Base-by-base conservation (phyloP, 768 basidiomycete genomes). In the Lepiota brunneoincarnata region DNA sequence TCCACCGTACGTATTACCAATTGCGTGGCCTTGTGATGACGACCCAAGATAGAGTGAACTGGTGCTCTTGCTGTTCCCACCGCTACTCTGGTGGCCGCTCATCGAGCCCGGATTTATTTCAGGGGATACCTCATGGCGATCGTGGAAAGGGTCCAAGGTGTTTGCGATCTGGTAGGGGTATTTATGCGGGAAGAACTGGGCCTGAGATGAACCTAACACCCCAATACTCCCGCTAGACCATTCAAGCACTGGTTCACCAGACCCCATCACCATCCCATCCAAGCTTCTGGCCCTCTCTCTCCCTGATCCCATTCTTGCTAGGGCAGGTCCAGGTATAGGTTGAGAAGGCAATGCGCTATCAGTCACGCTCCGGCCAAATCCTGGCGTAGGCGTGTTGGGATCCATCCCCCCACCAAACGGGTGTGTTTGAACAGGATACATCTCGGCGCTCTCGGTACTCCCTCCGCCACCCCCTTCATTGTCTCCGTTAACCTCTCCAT, bases 391-490 rank as follows among this genome's bases (percentile, higher is more conserved):
- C 4, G 31, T 14, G 37, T 52, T 38, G 2, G 41, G 10, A 18
- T 54, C 52, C 23, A 31, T n/a, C 3, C 18, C 35, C 18, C 43
- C 44, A 11, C 23, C 17, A 14, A 17, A 38, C 3, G 37, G 37
- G 15, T 28, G 37, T 9, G 12, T 26, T n/a, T 41, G 46, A n/a
- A 40, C n/a, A 23, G 53, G 53, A 17, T 48, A 54, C 53, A 48
- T 54, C 28, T 34, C n/a, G 5, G 54, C 60, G 43, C 65, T 64
- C 43, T 69, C 69, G 12, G 60, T 59, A 51, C 62, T 66, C 9
- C 41, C 51, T 37, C 55, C 62, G 44, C 59, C 58, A 55, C 58
- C 42, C 39, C 55, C n/a, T n/a, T n/a, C n/a, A n/a, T n/a, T n/a
- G n/a, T n/a, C n/a, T n/a, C n/a, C n/a, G n/a, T n/a, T n/a, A n/a